A percentile compares a stretch with the other conserved stretches of the same genome.
Evolutionary conservation across 805 yeast species (phyloP).

Genomic region (Starmerella potacharoeniae): DNA sequence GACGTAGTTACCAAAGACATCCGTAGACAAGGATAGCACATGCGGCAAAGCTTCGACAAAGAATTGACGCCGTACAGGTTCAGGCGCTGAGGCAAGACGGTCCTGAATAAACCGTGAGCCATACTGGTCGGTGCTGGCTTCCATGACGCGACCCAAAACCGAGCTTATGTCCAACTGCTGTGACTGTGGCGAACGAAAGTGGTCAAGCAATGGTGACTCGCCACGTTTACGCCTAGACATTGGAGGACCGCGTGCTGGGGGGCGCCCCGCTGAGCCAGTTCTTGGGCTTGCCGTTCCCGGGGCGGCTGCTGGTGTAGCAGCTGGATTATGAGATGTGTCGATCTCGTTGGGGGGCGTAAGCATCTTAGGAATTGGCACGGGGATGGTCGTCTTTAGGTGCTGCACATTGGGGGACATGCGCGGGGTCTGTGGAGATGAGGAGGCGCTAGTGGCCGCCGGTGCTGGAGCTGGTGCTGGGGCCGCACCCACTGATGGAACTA

Average conservation of each 20-base stretch:
- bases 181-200: slow-evolving; percentile 26
- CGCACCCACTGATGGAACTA: not conserved
- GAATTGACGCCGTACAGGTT: slow-evolving; percentile 65
- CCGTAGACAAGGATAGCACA: slow-evolving; percentile 74
- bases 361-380: not conserved
- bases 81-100: slow-evolving; percentile 50
- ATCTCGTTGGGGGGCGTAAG: not conserved
- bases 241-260: not conserved
- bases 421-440: not conserved
- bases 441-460: not conserved
- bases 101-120: slow-evolving; percentile 97
- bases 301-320: not conserved
- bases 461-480: too few species aligned
- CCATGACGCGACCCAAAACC: slow-evolving; percentile 66
- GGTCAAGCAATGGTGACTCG: slow-evolving; percentile 13
- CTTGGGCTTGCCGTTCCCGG: not conserved
- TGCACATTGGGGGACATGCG: not conserved
- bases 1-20: slow-evolving; percentile 95
- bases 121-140: slow-evolving; percentile 90
- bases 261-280: not conserved
- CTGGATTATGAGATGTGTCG: not conserved
- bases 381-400: not conserved
- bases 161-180: slow-evolving; percentile 55
- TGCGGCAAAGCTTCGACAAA: slow-evolving; percentile 73
- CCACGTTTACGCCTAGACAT: slow-evolving; percentile 6